These are phyloP conservation scores for Neobulgaria alba DNA, from an alignment of 2,329 filamentous ascomycete species.

Conservation along the genomic window DNA sequence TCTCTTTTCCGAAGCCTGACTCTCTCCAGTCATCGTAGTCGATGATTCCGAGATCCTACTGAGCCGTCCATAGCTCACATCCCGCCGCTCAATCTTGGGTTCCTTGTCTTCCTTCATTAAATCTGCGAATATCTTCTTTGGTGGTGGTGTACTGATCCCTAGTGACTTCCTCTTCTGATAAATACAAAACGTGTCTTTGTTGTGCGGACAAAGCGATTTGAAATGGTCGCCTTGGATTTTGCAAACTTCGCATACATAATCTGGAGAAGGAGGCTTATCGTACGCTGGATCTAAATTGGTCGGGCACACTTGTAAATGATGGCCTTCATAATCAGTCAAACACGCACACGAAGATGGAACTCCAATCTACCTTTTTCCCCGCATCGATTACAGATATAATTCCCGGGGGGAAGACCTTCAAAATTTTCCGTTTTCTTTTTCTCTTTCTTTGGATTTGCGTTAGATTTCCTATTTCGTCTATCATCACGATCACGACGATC, in stretches of 20 bases:
- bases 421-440: constrained; percentile 5
- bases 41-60: not conserved
- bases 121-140: not conserved
- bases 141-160: constrained; percentile 5
- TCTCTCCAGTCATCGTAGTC: too few relatives aligned
- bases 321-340: constrained; percentile 29
- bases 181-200: constrained; percentile 28
- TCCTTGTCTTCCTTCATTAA: not conserved
- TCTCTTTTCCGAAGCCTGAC: too few relatives aligned
- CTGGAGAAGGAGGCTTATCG: constrained; percentile 26
- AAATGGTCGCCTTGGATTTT: constrained; percentile 29
- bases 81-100: not conserved
- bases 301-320: constrained; percentile 33
- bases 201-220: constrained; percentile 31
- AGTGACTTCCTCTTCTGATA: constrained; percentile 26
- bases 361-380: constrained; percentile 15
- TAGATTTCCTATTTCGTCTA: too few relatives aligned
- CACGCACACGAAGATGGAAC: too few relatives aligned
- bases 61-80: not conserved
- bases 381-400: constrained; percentile 25
- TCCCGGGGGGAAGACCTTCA: constrained; percentile 9
- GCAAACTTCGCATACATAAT: constrained; percentile 33
- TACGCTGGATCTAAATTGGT: constrained; percentile 35
- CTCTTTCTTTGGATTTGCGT: not conserved
- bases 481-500: too few relatives aligned